Conservation (phyloP, 371 early-diverging fungal genomes). For the Entomophthora muscae region DNA sequence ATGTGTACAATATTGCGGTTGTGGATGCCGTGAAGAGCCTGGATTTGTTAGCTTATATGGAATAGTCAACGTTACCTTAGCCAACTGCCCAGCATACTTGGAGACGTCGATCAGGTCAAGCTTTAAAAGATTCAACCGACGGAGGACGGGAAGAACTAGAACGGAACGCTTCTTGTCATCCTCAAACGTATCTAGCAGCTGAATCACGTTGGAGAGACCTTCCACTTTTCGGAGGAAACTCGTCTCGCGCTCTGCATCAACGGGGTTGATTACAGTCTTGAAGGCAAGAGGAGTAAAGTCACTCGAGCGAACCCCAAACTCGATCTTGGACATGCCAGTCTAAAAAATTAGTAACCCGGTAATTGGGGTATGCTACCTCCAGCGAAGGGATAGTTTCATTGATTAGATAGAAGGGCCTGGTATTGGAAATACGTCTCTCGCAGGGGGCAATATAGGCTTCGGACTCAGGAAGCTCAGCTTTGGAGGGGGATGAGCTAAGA, state of each 20-base stretch:
- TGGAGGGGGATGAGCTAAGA: too few relatives aligned
- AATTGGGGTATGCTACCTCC: background rate
- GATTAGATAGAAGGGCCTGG: background rate
- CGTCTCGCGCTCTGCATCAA: constrained; percentile 30
- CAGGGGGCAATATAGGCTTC: constrained; percentile 4
- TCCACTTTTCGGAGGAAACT: constrained; percentile 19
- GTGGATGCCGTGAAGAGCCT: constrained; percentile 10
- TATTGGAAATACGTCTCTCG: background rate
- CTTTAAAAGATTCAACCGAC: constrained; percentile 14
- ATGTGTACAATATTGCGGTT: constrained; percentile 30
- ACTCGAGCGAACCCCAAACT: constrained; percentile 32
- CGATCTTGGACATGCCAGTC: constrained; percentile 16
- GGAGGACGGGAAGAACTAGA: constrained; percentile 32
- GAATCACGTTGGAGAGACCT: constrained; percentile 25
- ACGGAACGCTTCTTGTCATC: constrained; percentile 27
- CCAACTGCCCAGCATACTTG: background rate
- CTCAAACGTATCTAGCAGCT: constrained; percentile 30
- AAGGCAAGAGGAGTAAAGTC: constrained; percentile 35
- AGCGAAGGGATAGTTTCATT: background rate
- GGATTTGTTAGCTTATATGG: background rate
- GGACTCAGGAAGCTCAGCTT: too few relatives aligned
- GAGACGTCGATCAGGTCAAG: constrained; percentile 18
- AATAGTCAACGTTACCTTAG: background rate
- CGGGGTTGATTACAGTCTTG: constrained; percentile 30
- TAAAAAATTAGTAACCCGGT: background rate